Percentiles rank a stretch among this genome's conserved stretches.
Evolutionary conservation across 257 asterid species (phyloP).

Genomic region (Solanum chaucha): DNA sequence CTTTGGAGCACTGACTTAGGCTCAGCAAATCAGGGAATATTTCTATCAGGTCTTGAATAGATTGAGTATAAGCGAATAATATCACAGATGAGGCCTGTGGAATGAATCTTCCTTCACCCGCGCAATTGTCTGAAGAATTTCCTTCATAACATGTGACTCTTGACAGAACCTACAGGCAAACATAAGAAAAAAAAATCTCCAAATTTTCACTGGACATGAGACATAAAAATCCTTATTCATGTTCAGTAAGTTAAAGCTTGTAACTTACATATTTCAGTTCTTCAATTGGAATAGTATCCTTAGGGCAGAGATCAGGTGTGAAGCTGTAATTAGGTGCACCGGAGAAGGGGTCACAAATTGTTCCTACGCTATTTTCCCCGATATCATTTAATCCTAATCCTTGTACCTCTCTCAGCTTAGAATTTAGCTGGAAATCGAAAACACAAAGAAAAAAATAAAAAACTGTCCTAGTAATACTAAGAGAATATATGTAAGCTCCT

Average conservation of each 20-base stretch:
- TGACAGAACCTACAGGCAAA: conserved; percentile 30
- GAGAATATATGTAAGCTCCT: neutral
- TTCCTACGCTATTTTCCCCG: neutral
- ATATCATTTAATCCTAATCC: conserved; percentile 6
- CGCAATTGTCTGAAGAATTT: conserved; percentile 18
- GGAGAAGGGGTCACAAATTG: conserved; percentile 41
- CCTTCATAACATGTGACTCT: conserved; percentile 26
- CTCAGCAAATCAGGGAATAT: conserved; percentile 37
- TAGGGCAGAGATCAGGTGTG: conserved; percentile 22
- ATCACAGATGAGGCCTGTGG: conserved; percentile 21
- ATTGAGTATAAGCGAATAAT: conserved; percentile 30
- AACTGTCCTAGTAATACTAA: neutral
- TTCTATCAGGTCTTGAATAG: conserved; percentile 26
- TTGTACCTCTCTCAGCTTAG: conserved; percentile 16
- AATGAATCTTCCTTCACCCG: conserved; percentile 26
- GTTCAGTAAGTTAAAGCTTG: neutral
- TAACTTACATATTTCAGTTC: conserved; percentile 30
- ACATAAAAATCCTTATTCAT: neutral
- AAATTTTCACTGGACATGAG: neutral
- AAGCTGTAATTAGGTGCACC: conserved; percentile 38
- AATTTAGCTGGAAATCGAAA: conserved; percentile 24
- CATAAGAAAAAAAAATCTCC: neutral
- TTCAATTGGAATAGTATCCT: conserved; percentile 27
- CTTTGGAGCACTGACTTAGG: conserved; percentile 23
- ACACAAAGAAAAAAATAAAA: neutral